Base-by-base conservation (phyloP, 192 early-diverging fungal genomes). In the Cetraspora pellucida region DNA sequence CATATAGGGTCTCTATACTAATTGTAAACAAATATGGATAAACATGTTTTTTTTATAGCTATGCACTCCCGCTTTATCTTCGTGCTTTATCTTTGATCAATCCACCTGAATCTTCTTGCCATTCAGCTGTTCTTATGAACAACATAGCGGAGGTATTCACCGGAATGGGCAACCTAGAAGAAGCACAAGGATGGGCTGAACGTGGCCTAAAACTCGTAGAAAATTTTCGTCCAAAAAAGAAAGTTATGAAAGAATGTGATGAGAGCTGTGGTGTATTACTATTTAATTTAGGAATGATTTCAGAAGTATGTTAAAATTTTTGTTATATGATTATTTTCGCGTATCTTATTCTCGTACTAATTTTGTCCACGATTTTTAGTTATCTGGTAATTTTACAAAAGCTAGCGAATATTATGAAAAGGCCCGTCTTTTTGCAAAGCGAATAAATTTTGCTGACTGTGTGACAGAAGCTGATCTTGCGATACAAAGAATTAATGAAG, bases 101-200 rank as follows among this genome's bases (percentile, higher is more conserved):
- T 17, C 65, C 77, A 10, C 55, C 83, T 16, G 49, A 79, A 11
- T 49, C 72, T n/a, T 80, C 82, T 3, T 89, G 88, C 43, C 87
- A 87, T 68, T 77, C 86, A 25, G 78, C 84, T 3, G 84, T 87
- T 6, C 47, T 89, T 46, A 89, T 89, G 86, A 86, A 82, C 68
- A 89, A 89, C 64, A 80, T 89, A 45, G 80, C 88, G n/a, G 87
- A 89, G 60, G 82, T 79, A 16, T 87, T 85, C 78, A 82, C 82
- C 57, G 85, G 82, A 30, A 68, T 88, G 59, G 83, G 84, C 4
- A 75, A 87, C 16, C 66, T 83, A 43, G 81, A 86, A 16, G 85
- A 86, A 69, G 88, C 88, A 49, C 78, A 80, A 21, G 77, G 81
- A 25, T 89, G 88, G 88, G 85, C 84, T 3, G 84, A 89, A 65